These are phyloP conservation scores for Auxenochlorella pyrenoidosa DNA, from an alignment of 139 green algal species.

Conservation along the genomic window DNA sequence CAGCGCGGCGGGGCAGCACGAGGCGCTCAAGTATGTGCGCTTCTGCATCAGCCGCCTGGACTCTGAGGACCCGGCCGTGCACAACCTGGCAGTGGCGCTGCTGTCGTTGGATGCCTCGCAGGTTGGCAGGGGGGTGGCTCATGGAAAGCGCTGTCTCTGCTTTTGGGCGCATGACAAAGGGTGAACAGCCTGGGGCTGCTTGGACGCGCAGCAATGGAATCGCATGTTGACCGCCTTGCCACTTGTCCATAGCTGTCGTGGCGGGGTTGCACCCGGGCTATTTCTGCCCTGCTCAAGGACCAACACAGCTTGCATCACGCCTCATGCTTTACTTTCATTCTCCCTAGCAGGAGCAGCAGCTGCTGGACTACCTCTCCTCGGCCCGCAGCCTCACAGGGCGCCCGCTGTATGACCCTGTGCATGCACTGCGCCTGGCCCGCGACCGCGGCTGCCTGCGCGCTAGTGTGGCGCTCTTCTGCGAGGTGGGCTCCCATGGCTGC, in stretches of 20 bases:
- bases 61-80: constrained; percentile 58
- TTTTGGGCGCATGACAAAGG: no score
- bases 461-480: constrained; percentile 83
- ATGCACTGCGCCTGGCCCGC: constrained; percentile 81
- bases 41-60: constrained; percentile 70
- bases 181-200: background rate
- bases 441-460: constrained; percentile 63
- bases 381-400: constrained; percentile 50
- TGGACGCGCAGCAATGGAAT: no score
- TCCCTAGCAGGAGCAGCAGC: constrained; percentile 50
- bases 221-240: no score
- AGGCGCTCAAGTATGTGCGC: constrained; percentile 86
- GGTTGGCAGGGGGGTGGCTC: constrained; percentile 19
- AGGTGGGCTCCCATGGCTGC: constrained; percentile 43
- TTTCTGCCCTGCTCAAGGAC: background rate
- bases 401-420: constrained; percentile 87
- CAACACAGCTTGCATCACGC: no score
- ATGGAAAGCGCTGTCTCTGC: no score
- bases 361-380: constrained; percentile 76
- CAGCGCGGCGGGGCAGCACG: background rate
- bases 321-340: no score
- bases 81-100: constrained; percentile 83
- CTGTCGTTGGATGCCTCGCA: constrained; percentile 56
- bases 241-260: no score
- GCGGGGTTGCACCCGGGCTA: background rate